Evolutionary conservation across 805 yeast species (phyloP).

Genomic region (Zygosaccharomyces siamensis): DNA sequence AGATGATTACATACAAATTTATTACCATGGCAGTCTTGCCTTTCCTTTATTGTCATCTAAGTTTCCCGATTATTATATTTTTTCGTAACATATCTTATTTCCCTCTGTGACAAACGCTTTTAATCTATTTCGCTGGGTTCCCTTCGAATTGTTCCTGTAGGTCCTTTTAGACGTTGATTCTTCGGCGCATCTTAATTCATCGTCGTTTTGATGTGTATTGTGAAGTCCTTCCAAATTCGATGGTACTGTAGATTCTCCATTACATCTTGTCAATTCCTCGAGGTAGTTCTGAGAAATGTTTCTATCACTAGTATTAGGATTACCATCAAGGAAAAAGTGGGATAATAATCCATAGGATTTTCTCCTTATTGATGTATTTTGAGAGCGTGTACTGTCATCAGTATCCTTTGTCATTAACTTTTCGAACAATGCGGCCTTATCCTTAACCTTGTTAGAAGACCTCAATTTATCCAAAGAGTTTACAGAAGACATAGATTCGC

Average conservation of each 20-base stretch:
- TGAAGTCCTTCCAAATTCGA: not conserved
- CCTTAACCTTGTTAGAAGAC: slow-evolving; percentile 31
- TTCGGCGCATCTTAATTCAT: not conserved
- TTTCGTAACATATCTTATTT: slow-evolving; percentile 28
- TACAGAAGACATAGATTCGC: slow-evolving; percentile 16
- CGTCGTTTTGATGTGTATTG: not conserved
- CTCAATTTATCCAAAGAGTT: slow-evolving; percentile 27
- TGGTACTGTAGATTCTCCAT: not conserved
- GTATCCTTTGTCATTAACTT: slow-evolving; percentile 20
- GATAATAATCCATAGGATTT: slow-evolving; percentile 14
- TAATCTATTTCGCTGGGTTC: slow-evolving; percentile 20
- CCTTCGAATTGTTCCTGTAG: slow-evolving; percentile 8
- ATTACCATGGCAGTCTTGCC: not conserved
- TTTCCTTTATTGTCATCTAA: not conserved
- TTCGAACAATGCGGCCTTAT: slow-evolving; percentile 32
- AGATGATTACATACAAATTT: not conserved
- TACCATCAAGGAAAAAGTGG: not conserved
- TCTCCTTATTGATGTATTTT: slow-evolving; percentile 3
- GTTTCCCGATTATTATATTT: slow-evolving; percentile 7
- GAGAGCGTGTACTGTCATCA: not conserved
- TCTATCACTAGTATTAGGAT: slow-evolving; percentile 7
- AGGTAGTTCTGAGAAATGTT: slow-evolving; percentile 23
- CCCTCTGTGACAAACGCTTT: slow-evolving; percentile 24
- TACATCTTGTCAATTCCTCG: slow-evolving; percentile 20
- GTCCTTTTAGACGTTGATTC: slow-evolving; percentile 1